A percentile compares a stretch with the other conserved stretches of the same genome.
These are phyloP conservation scores for Annona cherimola DNA, from an alignment of 164 flowering plant genomes.

Conservation along the genomic window DNA sequence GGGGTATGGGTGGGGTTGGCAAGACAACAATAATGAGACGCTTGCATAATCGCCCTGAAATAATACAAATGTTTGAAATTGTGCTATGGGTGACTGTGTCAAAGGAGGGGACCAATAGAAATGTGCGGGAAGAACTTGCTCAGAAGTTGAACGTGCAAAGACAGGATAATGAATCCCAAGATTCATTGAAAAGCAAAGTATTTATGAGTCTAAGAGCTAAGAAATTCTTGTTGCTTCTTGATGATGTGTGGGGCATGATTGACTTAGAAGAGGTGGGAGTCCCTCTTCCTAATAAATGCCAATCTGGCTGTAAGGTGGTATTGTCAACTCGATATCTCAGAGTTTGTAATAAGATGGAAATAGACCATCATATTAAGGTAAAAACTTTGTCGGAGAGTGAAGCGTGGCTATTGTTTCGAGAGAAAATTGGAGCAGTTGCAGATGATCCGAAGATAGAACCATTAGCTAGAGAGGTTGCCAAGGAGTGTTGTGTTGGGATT, in stretches of 20 bases:
- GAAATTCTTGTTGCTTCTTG: constrained; percentile 10
- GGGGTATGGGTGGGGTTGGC: too few species aligned
- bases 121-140: too few species aligned
- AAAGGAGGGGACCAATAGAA: too few species aligned
- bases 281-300: background rate
- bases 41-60: too few species aligned
- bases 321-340: constrained; percentile 4
- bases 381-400: background rate
- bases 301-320: constrained; percentile 3
- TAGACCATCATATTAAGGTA: constrained; percentile 6
- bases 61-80: too few species aligned
- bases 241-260: constrained; percentile 13
- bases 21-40: too few species aligned
- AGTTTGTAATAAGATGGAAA: constrained; percentile 6
- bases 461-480: constrained; percentile 1
- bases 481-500: too few species aligned
- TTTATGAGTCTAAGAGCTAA: background rate
- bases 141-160: too few species aligned
- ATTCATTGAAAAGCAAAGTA: too few species aligned
- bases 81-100: too few species aligned
- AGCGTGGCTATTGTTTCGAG: constrained; percentile 8
- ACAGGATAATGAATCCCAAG: too few species aligned
- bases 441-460: background rate
- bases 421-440: constrained; percentile 5
- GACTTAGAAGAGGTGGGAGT: constrained; percentile 5